These are phyloP conservation scores for Nemania sp. DNA, from an alignment of 2,329 filamentous ascomycete genomes.

Conservation along the genomic window DNA sequence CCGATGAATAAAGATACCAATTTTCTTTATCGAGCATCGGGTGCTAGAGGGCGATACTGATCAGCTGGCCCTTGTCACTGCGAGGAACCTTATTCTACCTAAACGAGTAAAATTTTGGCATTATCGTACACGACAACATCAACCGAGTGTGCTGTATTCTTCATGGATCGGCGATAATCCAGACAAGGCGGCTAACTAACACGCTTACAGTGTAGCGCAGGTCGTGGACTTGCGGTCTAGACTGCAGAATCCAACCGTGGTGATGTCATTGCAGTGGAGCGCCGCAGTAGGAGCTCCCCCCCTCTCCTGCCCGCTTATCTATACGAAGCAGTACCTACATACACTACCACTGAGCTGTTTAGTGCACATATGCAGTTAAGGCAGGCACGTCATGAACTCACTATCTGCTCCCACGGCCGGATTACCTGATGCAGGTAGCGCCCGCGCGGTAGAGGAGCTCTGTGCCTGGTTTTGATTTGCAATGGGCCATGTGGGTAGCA, in stretches of 20 bases:
- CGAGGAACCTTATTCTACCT: neutral
- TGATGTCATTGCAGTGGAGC: conserved; percentile 28
- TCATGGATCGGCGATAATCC: no score
- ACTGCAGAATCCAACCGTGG: neutral
- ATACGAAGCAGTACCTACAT: neutral
- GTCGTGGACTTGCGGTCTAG: no score
- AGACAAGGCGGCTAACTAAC: no score
- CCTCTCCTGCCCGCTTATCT: neutral
- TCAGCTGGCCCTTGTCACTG: neutral
- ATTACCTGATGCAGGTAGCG: conserved; percentile 35
- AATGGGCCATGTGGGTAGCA: conserved; percentile 7
- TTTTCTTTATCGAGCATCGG: neutral
- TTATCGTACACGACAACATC: neutral
- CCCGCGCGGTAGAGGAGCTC: conserved; percentile 21
- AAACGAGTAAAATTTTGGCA: no score
- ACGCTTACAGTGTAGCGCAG: no score
- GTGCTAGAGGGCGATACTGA: neutral
- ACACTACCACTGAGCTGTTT: no score
- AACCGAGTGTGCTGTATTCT: neutral
- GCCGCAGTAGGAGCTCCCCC: no score
- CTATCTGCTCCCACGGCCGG: conserved; percentile 16
- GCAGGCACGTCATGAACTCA: conserved; percentile 6
- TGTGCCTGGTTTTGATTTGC: conserved; percentile 34
- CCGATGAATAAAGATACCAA: conserved; percentile 1
- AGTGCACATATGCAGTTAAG: neutral